Conservation (phyloP, 768 basidiomycete species). For the Calocybe cyanea region DNA sequence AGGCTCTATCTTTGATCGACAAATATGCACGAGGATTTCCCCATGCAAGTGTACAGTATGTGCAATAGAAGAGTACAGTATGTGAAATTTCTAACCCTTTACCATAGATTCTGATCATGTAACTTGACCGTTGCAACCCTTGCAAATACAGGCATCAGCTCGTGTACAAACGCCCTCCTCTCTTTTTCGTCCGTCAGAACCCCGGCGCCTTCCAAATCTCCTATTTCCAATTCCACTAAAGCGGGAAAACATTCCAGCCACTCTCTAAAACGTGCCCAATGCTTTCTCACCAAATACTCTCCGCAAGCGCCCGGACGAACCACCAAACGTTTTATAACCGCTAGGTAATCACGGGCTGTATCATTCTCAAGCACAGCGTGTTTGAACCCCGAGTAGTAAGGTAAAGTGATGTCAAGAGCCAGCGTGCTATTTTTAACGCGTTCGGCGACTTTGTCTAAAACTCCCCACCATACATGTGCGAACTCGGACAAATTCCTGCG, state of each 20-base stretch:
- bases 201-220: background rate
- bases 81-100: no score
- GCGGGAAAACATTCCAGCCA: slow-evolving; percentile 3
- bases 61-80: no score
- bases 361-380: background rate
- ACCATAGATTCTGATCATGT: slow-evolving; percentile 1
- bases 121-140: slow-evolving; percentile 1
- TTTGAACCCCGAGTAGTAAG: background rate
- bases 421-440: background rate
- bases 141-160: slow-evolving; percentile 5
- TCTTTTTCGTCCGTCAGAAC: background rate
- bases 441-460: background rate
- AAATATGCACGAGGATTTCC: no score
- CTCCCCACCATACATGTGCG: background rate
- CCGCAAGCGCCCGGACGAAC: no score
- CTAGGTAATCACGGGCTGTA: background rate
- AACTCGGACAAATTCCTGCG: background rate
- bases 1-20: no score
- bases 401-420: background rate
- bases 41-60: no score
- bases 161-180: slow-evolving; percentile 2
- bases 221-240: background rate
- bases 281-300: background rate
- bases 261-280: background rate
- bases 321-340: background rate